Base-by-base conservation (phyloP, 768 basidiomycete genomes). In the Suillus hirtellus region DNA sequence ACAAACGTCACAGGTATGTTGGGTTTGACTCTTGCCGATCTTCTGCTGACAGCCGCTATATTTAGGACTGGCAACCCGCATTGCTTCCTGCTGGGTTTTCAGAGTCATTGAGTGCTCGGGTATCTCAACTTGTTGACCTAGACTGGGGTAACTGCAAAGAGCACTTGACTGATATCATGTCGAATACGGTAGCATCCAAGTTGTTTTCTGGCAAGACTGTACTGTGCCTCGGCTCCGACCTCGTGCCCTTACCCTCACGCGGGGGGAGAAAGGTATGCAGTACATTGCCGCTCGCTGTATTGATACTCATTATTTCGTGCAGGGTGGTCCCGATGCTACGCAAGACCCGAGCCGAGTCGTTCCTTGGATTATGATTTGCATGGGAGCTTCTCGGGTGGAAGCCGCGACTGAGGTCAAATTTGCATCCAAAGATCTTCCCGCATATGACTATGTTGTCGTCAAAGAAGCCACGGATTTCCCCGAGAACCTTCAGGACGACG, bases 301-400 rank as follows among this genome's bases (percentile, higher is more conserved):
- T 49, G 61, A 55, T 65, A 70, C 31, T 19, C 24, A 52, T 43
- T 24, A 19, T 35, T 27, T 49, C 34, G 17, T 4, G 53, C 61
- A 79, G 76, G 70, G 62, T 58, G 14, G 43, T 9, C 19, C 64
- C 1, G 75, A 76, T 21, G 34, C 60, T 63, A 62, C 71, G 17
- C 74, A 75, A 70, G 78, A 79, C 64, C 78, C 78, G 10, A 79
- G 77, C 63, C 81, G 79, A 67, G 78, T 71, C 53, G 83, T 86
- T 66, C 85, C 82, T 27, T 85, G 84, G 59, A 89, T 95, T 64
- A 82, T 93, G 42, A 73, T 92, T 49, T 84, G 85, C 37, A 92
- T 95, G 87, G 93, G 93, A 1, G 92, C 94, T 0, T 75, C 77
- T 8, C 78, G 76, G 14, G 88, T 96, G 53, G 89, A 93, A 72